A percentile compares a stretch with the other conserved stretches of the same genome.
phyloP scores from a whole-genome alignment of 306 rosid species.

The Dryas alaskensis region DNA sequence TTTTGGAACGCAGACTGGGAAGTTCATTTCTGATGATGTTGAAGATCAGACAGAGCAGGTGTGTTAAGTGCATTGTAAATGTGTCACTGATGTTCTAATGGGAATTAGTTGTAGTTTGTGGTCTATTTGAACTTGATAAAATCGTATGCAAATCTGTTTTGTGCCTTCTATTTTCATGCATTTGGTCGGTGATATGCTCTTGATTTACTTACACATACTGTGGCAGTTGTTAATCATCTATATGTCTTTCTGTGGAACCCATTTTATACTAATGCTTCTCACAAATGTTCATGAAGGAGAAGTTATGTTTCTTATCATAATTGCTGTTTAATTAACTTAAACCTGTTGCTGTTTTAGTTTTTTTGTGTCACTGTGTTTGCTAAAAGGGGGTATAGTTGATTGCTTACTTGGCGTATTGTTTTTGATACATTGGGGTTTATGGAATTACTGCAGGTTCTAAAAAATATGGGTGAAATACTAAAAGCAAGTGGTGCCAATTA shows the following conservation, averaged over 20 bases:
- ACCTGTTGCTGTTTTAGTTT: not conserved
- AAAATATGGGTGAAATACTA: constrained; percentile 92
- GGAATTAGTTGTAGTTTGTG: not conserved
- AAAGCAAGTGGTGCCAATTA: constrained; percentile 75
- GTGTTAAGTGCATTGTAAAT: constrained; percentile 9
- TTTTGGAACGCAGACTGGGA: constrained; percentile 62
- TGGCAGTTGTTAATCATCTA: not conserved
- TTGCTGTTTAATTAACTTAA: not conserved
- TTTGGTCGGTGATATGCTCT: not conserved
- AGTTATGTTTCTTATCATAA: not conserved
- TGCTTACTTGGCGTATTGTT: not conserved
- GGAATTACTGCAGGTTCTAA: constrained; percentile 53
- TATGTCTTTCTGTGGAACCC: not conserved
- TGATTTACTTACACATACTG: not conserved
- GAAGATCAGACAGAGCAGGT: constrained; percentile 98
- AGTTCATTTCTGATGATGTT: constrained; percentile 69
- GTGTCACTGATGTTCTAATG: not conserved
- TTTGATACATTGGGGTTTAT: not conserved
- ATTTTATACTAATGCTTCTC: not conserved
- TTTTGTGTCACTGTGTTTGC: not conserved
- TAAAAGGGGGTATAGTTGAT: not conserved
- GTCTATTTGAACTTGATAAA: not conserved
- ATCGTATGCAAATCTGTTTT: not conserved
- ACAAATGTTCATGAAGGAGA: not conserved
- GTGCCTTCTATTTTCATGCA: not conserved